Conservation (phyloP, 75 land plant genomes). For the Isoetes taiwanensis region DNA sequence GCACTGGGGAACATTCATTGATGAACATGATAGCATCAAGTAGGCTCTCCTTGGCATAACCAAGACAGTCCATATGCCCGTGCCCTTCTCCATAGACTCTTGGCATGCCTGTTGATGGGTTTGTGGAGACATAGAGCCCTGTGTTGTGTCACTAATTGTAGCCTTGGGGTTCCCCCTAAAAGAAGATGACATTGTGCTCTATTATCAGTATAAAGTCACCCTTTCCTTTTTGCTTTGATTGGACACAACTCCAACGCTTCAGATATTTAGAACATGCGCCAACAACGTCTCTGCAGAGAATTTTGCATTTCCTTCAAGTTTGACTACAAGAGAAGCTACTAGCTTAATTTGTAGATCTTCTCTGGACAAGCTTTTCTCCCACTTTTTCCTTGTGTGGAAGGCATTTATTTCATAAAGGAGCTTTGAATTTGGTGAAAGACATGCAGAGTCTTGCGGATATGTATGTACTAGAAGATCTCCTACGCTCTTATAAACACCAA, state of each 20-base stretch:
- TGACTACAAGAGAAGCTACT: slow-evolving; percentile 86
- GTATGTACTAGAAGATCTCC: slow-evolving; percentile 69
- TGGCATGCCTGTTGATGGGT: slow-evolving; percentile 86
- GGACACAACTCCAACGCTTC: slow-evolving; percentile 92
- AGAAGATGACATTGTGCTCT: slow-evolving; percentile 91
- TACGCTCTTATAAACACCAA: slow-evolving; percentile 87
- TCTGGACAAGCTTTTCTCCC: slow-evolving; percentile 76
- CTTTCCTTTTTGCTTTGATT: slow-evolving; percentile 78
- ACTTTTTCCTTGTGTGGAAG: slow-evolving; percentile 50
- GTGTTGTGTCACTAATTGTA: slow-evolving; percentile 91
- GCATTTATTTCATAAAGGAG: slow-evolving; percentile 53
- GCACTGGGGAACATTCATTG: slow-evolving; percentile 79
- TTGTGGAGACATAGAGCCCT: slow-evolving; percentile 80
- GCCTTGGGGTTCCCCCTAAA: slow-evolving; percentile 54
- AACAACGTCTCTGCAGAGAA: slow-evolving; percentile 81
- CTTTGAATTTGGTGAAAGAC: slow-evolving; percentile 29
- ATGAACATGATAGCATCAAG: slow-evolving; percentile 95
- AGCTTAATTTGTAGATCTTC: slow-evolving; percentile 96
- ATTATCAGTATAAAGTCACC: slow-evolving; percentile 80
- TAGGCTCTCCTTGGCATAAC: slow-evolving; percentile 85
- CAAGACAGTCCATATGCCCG: slow-evolving; percentile 94
- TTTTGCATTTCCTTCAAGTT: slow-evolving; percentile 86
- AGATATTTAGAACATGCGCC: slow-evolving; percentile 84
- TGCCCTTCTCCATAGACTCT: slow-evolving; percentile 96
- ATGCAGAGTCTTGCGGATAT: slow-evolving; percentile 45